phyloP scores from a whole-genome alignment of 192 early-diverging fungal genomes.

The Linnemannia elongata region DNA sequence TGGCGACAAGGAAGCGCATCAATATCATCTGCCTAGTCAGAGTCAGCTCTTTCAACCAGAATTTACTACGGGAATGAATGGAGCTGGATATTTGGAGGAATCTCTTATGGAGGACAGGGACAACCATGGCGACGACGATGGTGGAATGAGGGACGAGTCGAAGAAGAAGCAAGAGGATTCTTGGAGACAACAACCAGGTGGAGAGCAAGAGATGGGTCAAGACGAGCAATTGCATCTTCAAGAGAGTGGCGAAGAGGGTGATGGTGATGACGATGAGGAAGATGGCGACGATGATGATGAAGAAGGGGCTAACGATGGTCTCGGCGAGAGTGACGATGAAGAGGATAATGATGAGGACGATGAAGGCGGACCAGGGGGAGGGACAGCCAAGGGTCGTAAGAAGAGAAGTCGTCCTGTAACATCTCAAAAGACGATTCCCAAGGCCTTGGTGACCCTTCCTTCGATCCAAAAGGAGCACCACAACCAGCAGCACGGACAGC shows the following conservation, averaged over 20 bases:
- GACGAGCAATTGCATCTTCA: background rate
- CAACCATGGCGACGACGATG: too few relatives aligned
- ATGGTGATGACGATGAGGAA: conserved; percentile 17
- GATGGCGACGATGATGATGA: background rate
- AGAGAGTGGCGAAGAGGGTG: conserved; percentile 12
- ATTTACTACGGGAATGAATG: background rate
- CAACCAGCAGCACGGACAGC: background rate
- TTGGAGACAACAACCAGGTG: background rate
- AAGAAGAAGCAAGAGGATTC: background rate
- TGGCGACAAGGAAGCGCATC: background rate
- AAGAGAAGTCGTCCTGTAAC: background rate
- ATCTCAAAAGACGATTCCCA: background rate
- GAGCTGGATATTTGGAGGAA: background rate
- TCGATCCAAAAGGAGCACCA: background rate
- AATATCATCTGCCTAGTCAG: background rate
- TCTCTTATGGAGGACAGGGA: background rate
- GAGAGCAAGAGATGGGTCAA: background rate
- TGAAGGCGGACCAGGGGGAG: background rate
- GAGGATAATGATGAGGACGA: conserved; percentile 7
- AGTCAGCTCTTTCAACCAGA: background rate
- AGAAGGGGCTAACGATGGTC: conserved; percentile 3
- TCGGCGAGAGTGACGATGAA: background rate
- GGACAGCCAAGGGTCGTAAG: conserved; percentile 10
- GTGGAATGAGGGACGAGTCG: background rate
- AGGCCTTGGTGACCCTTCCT: background rate